phyloP scores from a whole-genome alignment of 2,329 filamentous ascomycete species.

The Calonectria honghensis region DNA sequence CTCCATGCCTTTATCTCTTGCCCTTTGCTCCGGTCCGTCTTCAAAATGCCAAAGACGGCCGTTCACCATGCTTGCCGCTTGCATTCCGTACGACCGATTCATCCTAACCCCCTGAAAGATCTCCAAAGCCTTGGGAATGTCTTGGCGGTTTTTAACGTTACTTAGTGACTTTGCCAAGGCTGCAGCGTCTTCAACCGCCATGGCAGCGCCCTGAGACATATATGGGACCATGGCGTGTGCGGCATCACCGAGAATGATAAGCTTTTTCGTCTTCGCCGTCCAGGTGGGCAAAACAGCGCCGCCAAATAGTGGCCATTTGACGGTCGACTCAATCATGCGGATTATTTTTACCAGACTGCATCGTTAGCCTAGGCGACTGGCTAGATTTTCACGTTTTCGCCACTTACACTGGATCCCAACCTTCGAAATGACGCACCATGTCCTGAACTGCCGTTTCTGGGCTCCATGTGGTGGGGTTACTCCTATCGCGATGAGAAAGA shows the following conservation, averaged over 20 bases:
- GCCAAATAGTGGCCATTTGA: conserved; percentile 60
- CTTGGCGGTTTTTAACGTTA: conserved; percentile 49
- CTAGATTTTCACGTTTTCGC: background rate
- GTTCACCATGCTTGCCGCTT: conserved; percentile 67
- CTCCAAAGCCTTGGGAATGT: conserved; percentile 58
- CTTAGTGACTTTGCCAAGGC: conserved; percentile 59
- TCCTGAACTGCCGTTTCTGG: conserved; percentile 54
- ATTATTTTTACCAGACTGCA: conserved; percentile 60
- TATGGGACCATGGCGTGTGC: conserved; percentile 67
- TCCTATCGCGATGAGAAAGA: conserved; percentile 63
- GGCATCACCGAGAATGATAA: conserved; percentile 64
- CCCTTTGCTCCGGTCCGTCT: conserved; percentile 64
- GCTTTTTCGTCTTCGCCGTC: conserved; percentile 53
- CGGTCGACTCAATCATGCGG: conserved; percentile 56
- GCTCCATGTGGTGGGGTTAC: conserved; percentile 58
- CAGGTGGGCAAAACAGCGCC: conserved; percentile 55
- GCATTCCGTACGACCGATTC: conserved; percentile 61
- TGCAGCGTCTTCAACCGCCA: conserved; percentile 65
- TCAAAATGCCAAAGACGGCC: conserved; percentile 68
- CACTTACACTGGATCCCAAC: conserved; percentile 59
- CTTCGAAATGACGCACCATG: conserved; percentile 58
- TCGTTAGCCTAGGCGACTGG: background rate
- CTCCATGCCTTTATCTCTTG: conserved; percentile 64
- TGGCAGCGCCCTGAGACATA: conserved; percentile 66
- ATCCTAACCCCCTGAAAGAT: conserved; percentile 62